Conservation (phyloP, 2,329 filamentous ascomycete species). For the Sporothrix schenckii region DNA sequence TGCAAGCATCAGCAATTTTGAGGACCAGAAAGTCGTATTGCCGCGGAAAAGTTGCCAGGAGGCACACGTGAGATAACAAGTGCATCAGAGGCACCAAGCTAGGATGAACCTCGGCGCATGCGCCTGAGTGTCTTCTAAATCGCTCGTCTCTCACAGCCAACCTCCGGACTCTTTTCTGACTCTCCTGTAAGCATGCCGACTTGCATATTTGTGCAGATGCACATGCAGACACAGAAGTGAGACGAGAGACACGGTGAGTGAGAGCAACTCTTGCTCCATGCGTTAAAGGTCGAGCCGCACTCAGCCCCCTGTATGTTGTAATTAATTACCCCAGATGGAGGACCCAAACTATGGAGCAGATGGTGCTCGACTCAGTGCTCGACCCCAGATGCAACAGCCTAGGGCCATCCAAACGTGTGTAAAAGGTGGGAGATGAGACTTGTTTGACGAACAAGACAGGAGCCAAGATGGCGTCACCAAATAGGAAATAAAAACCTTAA, state of each 20-base stretch:
- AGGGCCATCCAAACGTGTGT: not conserved
- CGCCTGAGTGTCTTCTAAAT: not conserved
- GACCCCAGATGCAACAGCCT: slow-evolving; percentile 13
- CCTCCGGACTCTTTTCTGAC: not conserved
- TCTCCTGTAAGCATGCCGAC: not conserved
- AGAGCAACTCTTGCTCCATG: not conserved
- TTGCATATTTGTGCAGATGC: slow-evolving; percentile 4
- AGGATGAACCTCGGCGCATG: slow-evolving; percentile 12
- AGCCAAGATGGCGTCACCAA: not conserved
- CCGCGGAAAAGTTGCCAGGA: not conserved
- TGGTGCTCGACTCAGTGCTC: not conserved
- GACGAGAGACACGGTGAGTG: not conserved
- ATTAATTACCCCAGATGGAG: not conserved
- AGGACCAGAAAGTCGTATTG: not conserved
- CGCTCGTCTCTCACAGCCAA: not conserved
- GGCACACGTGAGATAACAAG: not conserved
- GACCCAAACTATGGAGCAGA: not conserved
- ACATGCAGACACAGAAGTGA: not conserved
- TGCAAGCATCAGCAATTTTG: slow-evolving; percentile 4
- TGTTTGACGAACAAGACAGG: not conserved
- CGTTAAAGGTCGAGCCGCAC: not conserved
- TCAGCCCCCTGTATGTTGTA: not conserved
- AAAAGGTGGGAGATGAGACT: not conserved
- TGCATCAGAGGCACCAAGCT: not conserved
- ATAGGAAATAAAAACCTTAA: slow-evolving; percentile 11